Conservation (phyloP, 2,329 filamentous ascomycete species). For the Metarhizium guizhouense region DNA sequence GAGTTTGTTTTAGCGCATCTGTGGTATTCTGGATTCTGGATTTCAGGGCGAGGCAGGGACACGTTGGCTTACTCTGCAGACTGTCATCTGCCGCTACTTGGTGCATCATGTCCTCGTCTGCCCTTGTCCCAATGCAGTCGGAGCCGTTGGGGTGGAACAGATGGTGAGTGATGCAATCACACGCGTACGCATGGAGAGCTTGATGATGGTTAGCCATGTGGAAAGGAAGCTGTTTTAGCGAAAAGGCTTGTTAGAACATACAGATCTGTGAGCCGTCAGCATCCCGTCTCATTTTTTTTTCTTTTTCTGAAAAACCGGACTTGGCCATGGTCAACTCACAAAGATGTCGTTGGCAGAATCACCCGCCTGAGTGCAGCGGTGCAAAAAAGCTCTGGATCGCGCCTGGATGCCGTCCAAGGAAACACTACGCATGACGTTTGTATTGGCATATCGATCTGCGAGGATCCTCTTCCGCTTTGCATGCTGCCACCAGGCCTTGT, state of each 20-base stretch:
- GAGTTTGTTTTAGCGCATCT: conserved; percentile 7
- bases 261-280: conserved; percentile 3
- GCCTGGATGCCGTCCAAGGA: conserved; percentile 50
- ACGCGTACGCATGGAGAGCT: conserved; percentile 56
- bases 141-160: conserved; percentile 60
- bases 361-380: conserved; percentile 36
- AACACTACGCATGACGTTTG: conserved; percentile 49
- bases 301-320: no score
- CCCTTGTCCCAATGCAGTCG: conserved; percentile 43
- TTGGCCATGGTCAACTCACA: conserved; percentile 29
- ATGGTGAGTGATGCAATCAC: conserved; percentile 60
- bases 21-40: not conserved
- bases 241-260: not conserved
- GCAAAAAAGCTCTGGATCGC: conserved; percentile 45
- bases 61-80: conserved; percentile 43
- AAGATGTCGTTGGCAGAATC: conserved; percentile 41
- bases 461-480: conserved; percentile 53
- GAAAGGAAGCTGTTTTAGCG: not conserved
- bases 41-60: not conserved
- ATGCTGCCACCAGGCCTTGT: conserved; percentile 35
- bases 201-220: not conserved
- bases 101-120: conserved; percentile 58
- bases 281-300: not conserved
- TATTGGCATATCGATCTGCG: conserved; percentile 60
- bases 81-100: conserved; percentile 61